Base-by-base conservation (phyloP, 805 yeast species). In the Phaffomyces thermotolerans region DNA sequence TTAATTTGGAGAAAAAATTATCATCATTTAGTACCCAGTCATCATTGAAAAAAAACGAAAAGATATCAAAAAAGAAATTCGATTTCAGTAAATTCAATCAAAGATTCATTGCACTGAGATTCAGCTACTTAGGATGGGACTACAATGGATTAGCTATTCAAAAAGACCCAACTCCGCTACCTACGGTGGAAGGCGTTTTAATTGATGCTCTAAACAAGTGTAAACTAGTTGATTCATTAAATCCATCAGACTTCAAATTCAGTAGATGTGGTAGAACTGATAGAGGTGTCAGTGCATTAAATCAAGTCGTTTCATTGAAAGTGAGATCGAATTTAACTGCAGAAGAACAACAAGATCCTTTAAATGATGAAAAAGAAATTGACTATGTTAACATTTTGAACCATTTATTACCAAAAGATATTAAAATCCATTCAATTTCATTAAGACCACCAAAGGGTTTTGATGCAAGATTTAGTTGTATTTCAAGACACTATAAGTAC, bases 221-320 rank as follows among this genome's bases (percentile, higher is more conserved):
- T 25, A 79, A 73, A 50, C 61, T 93, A 47, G 78, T 93, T 10
- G 72, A 78, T 9, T 68, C 78, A 2, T 54, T 73, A 20, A 80
- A 76, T 18, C 81, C 88, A 0, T 66, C 66, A 8, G 79, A 77
- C 2, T 85, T 81, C 57, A 72, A 75, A 13, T 89, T 90, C 60
- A 84, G 95, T 52, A 69, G 97, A 49, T 93, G 98, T 65, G 98
- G 98, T 0, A 72, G 98, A 56, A 91, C 98, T 0, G 98, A 91
- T 57, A 79, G 78, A 52, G 98, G 97, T n/a, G 98, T 91, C 13
- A 86, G 96, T 66, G 99, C 99, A 0, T 77, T 93, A 82, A 85
- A 87, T 51, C 99, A 93, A 63, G 98, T 93, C 3, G 82, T 93
- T 6, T 81, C 96, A 1, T 65, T 93, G 33, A 64, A 69, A 14